phyloP scores from a whole-genome alignment of 495 filamentous ascomycete species.

The Penicillium cataractarum region DNA sequence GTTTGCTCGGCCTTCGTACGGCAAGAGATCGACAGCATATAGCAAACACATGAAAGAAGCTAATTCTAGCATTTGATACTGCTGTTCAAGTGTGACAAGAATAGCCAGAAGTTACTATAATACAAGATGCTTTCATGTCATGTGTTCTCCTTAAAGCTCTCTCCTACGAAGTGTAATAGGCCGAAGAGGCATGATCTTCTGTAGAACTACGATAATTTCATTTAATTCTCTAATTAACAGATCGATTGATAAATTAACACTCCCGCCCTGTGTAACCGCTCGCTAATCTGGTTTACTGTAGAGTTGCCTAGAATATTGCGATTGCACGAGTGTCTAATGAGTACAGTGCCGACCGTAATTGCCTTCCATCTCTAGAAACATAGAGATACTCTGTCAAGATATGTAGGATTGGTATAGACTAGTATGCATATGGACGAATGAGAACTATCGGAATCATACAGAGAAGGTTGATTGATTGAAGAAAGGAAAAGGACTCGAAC shows the following conservation, averaged over 20 bases:
- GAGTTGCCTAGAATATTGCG: background rate
- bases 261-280: background rate
- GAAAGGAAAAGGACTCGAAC: no score
- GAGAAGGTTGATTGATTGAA: no score
- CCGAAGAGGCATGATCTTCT: background rate
- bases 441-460: no score
- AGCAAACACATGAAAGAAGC: no score
- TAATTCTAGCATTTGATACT: background rate
- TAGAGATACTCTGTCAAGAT: no score
- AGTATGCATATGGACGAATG: no score
- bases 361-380: no score
- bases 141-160: background rate
- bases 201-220: background rate
- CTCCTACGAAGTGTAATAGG: background rate
- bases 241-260: background rate
- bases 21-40: no score
- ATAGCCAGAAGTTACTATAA: background rate
- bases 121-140: background rate
- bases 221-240: background rate
- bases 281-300: background rate
- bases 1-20: no score
- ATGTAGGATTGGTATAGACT: no score
- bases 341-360: background rate
- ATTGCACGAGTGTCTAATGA: background rate
- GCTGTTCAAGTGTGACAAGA: background rate